Conservation (phyloP, 805 yeast species). For the Sugiyamaella americana region DNA sequence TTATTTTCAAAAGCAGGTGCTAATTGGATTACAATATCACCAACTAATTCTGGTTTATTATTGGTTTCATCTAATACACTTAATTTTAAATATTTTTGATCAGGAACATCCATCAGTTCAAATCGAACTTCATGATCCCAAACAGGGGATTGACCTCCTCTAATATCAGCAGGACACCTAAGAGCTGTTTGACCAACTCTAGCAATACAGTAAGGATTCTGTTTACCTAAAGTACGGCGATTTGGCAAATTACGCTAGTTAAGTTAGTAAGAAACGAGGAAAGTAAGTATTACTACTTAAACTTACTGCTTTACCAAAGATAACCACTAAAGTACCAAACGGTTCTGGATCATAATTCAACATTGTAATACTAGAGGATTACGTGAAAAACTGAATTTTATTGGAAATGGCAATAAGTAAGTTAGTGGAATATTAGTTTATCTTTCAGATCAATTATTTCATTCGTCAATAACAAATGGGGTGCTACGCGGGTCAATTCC, state of each 20-base stretch:
- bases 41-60: constrained; percentile 70
- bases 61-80: constrained; percentile 82
- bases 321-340: constrained; percentile 57
- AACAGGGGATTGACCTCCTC: constrained; percentile 93
- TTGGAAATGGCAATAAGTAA: no score
- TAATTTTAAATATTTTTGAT: constrained; percentile 55
- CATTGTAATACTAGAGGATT: no score
- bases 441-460: no score
- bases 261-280: neutral
- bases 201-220: constrained; percentile 82
- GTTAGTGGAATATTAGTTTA: no score
- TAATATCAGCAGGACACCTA: constrained; percentile 64
- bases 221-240: constrained; percentile 80
- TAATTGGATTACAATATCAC: constrained; percentile 74
- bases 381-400: no score
- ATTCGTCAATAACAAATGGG: no score
- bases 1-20: constrained; percentile 62
- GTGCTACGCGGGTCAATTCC: no score
- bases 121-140: constrained; percentile 55
- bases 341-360: constrained; percentile 12
- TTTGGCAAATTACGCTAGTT: constrained; percentile 70
- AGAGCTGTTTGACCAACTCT: constrained; percentile 78
- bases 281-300: neutral
- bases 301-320: constrained; percentile 40
- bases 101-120: constrained; percentile 25